Percentiles rank a stretch among this genome's conserved stretches.
phyloP scores from a whole-genome alignment of 345 rosid genomes.

The Euphorbia pulcherrima region DNA sequence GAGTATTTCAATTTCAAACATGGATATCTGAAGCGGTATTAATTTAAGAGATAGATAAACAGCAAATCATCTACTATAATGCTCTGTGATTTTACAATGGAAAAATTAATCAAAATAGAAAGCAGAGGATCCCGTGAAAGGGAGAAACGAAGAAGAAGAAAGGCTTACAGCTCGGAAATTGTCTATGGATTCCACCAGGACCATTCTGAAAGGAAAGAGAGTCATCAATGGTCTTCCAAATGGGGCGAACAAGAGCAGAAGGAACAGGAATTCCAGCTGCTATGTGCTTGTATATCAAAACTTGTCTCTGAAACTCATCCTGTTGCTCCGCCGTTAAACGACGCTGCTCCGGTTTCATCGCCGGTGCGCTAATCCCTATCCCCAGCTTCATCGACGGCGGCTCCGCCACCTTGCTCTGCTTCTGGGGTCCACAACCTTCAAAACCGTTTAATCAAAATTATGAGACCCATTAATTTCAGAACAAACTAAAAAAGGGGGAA shows the following conservation, averaged over 20 bases:
- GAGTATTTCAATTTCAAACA: neutral
- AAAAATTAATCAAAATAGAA: neutral
- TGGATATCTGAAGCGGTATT: neutral
- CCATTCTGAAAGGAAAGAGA: slow-evolving; percentile 20
- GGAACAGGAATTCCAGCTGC: slow-evolving; percentile 53
- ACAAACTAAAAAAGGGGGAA: neutral
- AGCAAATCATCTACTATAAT: neutral
- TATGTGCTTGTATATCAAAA: slow-evolving; percentile 42
- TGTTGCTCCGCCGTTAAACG: slow-evolving; percentile 44
- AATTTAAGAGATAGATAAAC: neutral
- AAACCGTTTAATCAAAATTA: neutral
- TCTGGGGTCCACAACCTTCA: slow-evolving; percentile 13
- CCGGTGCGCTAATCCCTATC: slow-evolving; percentile 22
- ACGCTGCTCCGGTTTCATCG: slow-evolving; percentile 15
- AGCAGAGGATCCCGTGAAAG: neutral
- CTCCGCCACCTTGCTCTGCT: slow-evolving; percentile 3
- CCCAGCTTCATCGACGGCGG: slow-evolving; percentile 24
- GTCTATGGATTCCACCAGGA: slow-evolving; percentile 8
- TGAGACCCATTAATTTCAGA: neutral
- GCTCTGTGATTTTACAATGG: neutral
- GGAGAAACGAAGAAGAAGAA: neutral
- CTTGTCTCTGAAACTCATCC: slow-evolving; percentile 49
- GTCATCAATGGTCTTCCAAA: slow-evolving; percentile 39
- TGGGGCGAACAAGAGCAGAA: slow-evolving; percentile 39
- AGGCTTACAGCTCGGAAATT: slow-evolving; percentile 27